These are phyloP conservation scores for Leccinum uliginosum DNA, from an alignment of 768 basidiomycete genomes.

Conservation along the genomic window DNA sequence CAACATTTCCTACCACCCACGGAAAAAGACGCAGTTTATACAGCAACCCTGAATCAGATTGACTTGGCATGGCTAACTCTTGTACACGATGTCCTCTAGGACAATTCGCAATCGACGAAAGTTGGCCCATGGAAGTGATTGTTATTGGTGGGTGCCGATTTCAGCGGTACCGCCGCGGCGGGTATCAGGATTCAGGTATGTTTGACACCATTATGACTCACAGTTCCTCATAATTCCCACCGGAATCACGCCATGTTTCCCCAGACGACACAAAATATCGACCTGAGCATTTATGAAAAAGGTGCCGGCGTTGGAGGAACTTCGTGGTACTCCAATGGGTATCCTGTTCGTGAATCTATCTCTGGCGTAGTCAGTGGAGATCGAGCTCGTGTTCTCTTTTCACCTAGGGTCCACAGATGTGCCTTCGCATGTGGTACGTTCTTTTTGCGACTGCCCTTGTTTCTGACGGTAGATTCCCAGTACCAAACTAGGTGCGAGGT, in stretches of 20 bases:
- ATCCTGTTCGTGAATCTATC: slow-evolving; percentile 37
- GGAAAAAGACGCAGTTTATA: too few species aligned
- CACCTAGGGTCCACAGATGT: slow-evolving; percentile 59
- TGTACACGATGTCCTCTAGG: not conserved
- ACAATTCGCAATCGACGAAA: not conserved
- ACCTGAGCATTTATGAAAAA: slow-evolving; percentile 57
- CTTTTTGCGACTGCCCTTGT: not conserved
- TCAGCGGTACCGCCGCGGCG: not conserved
- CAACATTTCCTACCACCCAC: too few species aligned
- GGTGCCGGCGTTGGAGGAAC: slow-evolving; percentile 57
- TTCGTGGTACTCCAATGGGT: slow-evolving; percentile 55
- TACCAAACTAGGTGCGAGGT: slow-evolving; percentile 57
- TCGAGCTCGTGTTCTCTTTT: not conserved
- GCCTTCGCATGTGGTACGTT: slow-evolving; percentile 47
- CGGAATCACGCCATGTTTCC: not conserved
- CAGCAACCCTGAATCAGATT: not conserved
- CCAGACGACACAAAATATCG: slow-evolving; percentile 36
- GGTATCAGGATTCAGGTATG: not conserved
- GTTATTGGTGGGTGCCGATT: not conserved
- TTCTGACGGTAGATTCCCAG: slow-evolving; percentile 24
- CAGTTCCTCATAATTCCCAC: not conserved
- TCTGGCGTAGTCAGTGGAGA: not conserved
- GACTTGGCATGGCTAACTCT: not conserved
- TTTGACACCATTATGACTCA: not conserved
- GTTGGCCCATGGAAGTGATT: not conserved